Evolutionary conservation across 192 early-diverging fungal species (phyloP).

Genomic region (Obelidium mucronatum): DNA sequence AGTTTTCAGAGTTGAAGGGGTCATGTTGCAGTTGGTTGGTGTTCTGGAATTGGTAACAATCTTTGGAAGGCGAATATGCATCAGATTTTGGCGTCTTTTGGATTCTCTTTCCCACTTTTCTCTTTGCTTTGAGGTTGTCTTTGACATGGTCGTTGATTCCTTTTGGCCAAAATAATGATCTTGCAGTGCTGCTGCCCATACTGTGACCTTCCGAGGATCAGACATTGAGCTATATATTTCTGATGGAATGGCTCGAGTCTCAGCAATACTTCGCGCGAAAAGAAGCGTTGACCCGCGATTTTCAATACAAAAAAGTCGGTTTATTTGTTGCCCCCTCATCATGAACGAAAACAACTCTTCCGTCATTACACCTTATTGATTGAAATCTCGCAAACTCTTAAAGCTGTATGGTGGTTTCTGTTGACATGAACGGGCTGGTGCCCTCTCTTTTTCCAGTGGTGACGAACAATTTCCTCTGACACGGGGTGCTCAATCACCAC

Average conservation of each 20-base stretch:
- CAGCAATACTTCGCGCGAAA: no score
- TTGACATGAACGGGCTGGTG: slow-evolving; percentile 44
- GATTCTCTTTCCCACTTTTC: slow-evolving; percentile 28
- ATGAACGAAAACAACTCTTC: no score
- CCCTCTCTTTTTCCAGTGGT: slow-evolving; percentile 50
- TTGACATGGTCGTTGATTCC: neutral
- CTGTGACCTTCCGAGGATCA: neutral
- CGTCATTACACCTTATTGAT: slow-evolving; percentile 43
- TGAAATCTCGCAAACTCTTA: slow-evolving; percentile 52
- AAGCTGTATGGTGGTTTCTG: slow-evolving; percentile 50
- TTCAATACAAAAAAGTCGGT: no score
- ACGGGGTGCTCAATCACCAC: slow-evolving; percentile 89
- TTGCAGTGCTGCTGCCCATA: slow-evolving; percentile 19
- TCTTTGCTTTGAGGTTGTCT: neutral
- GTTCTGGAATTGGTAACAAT: neutral
- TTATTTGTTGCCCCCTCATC: no score
- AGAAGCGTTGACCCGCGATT: no score
- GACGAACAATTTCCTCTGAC: slow-evolving; percentile 37
- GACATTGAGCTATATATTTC: neutral
- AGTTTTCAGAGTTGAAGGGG: neutral
- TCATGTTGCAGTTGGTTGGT: neutral
- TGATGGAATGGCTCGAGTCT: no score
- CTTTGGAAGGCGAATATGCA: neutral
- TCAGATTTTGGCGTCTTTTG: neutral
- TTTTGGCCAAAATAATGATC: slow-evolving; percentile 3